Percentiles rank a stretch among this genome's conserved stretches.
Conservation (phyloP, 805 yeast species). For the Suhomyces sp. region DNA sequence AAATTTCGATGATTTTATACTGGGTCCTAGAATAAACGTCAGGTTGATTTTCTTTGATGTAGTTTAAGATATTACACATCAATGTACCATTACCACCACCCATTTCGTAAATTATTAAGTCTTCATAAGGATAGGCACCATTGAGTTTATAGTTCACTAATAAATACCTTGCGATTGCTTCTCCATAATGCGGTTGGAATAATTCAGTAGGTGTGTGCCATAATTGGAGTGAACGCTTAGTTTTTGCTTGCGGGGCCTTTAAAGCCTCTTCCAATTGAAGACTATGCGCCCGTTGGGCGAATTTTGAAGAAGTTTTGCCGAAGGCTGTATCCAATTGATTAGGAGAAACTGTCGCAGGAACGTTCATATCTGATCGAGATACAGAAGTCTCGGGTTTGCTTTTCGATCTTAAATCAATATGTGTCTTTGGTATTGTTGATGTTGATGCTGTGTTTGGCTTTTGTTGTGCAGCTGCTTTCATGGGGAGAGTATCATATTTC, state of each 20-base stretch:
- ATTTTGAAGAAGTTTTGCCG: slow-evolving; percentile 20
- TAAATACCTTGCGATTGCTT: slow-evolving; percentile 79
- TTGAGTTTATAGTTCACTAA: slow-evolving; percentile 68
- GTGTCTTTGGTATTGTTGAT: no score
- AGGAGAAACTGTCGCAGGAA: neutral
- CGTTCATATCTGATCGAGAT: no score
- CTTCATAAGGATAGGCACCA: slow-evolving; percentile 62
- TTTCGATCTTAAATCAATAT: no score
- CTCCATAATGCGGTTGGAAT: slow-evolving; percentile 82
- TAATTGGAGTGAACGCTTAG: slow-evolving; percentile 53
- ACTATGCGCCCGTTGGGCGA: slow-evolving; percentile 28
- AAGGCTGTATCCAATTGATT: slow-evolving; percentile 13
- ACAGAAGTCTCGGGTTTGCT: slow-evolving; percentile 4
- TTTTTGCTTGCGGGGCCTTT: slow-evolving; percentile 14
- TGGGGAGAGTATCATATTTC: slow-evolving; percentile 41
- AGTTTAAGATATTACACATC: slow-evolving; percentile 73
- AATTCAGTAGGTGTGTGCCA: slow-evolving; percentile 93
- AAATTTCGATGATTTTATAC: slow-evolving; percentile 73
- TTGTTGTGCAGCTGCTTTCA: neutral
- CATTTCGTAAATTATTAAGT: slow-evolving; percentile 76
- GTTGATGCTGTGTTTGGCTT: neutral
- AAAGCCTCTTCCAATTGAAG: slow-evolving; percentile 25
- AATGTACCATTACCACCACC: slow-evolving; percentile 91
- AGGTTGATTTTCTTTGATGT: slow-evolving; percentile 59
- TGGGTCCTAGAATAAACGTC: slow-evolving; percentile 68